A percentile compares a stretch with the other conserved stretches of the same genome.
Evolutionary conservation across 1,284 basidiomycete species (phyloP).

Genomic region (Heterobasidion irregulare): DNA sequence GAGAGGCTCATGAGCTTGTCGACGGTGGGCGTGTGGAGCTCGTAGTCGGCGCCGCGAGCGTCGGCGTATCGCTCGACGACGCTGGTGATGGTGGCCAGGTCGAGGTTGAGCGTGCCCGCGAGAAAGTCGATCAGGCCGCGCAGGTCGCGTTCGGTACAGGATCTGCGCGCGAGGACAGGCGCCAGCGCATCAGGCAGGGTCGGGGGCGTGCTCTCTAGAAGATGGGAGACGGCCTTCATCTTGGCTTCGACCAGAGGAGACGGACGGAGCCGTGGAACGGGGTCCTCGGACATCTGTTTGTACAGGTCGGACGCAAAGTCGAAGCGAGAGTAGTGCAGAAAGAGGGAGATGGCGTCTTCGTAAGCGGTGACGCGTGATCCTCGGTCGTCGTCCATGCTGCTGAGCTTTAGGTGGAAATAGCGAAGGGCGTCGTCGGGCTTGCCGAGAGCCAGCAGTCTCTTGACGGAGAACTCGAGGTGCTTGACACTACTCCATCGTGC

Average conservation of each 20-base stretch:
- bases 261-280: conserved; percentile 27
- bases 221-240: conserved; percentile 26
- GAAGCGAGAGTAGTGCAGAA: conserved; percentile 26
- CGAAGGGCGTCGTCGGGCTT: background rate
- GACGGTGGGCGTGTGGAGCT: conserved; percentile 23
- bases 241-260: conserved; percentile 21
- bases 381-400: background rate
- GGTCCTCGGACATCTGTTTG: conserved; percentile 29
- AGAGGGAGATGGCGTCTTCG: conserved; percentile 25
- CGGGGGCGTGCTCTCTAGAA: conserved; percentile 11
- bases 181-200: conserved; percentile 17
- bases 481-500: background rate
- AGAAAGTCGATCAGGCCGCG: conserved; percentile 28
- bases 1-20: conserved; percentile 29
- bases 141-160: conserved; percentile 30
- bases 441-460: background rate
- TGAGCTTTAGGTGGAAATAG: background rate
- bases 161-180: conserved; percentile 20
- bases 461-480: background rate
- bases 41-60: conserved; percentile 23
- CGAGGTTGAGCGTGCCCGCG: conserved; percentile 14
- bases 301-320: conserved; percentile 30
- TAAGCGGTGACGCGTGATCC: conserved; percentile 16
- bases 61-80: conserved; percentile 28
- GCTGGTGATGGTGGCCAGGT: conserved; percentile 19